Percentiles rank a stretch among this genome's conserved stretches.
These are phyloP conservation scores for Cladosporium sp. DNA, from an alignment of 2,329 filamentous ascomycete species.

Conservation along the genomic window DNA sequence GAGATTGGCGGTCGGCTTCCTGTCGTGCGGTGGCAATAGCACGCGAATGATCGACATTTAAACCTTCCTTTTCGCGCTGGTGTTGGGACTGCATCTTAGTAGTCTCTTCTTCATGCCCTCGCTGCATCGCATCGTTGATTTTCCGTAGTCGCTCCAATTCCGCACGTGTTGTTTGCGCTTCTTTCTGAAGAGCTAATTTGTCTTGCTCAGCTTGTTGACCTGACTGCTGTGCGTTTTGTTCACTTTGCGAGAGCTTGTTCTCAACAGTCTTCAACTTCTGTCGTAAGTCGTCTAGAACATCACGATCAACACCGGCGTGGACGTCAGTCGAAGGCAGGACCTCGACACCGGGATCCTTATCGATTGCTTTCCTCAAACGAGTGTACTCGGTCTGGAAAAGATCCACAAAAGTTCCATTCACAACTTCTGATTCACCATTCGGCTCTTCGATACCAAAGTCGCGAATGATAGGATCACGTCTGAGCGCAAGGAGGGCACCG, in stretches of 20 bases:
- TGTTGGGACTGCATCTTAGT: constrained; percentile 47
- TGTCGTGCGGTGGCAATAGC: constrained; percentile 23
- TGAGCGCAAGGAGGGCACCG: constrained; percentile 71
- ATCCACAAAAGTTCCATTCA: constrained; percentile 76
- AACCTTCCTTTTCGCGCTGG: constrained; percentile 28
- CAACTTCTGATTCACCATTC: constrained; percentile 21
- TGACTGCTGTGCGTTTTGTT: constrained; percentile 52
- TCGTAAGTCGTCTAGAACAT: constrained; percentile 81
- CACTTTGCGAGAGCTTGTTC: constrained; percentile 53
- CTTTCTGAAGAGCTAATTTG: constrained; percentile 43
- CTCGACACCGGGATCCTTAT: constrained; percentile 85
- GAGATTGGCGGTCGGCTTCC: constrained; percentile 25
- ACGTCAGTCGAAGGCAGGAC: constrained; percentile 76
- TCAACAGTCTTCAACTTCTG: constrained; percentile 72
- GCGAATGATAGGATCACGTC: constrained; percentile 72
- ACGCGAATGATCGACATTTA: constrained; percentile 33
- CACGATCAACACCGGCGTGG: constrained; percentile 87
- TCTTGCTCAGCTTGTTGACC: constrained; percentile 54
- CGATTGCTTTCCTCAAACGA: constrained; percentile 75
- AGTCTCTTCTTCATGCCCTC: constrained; percentile 58
- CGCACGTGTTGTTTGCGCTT: constrained; percentile 37
- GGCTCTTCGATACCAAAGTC: constrained; percentile 70
- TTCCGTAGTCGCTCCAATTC: constrained; percentile 54
- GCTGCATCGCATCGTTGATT: constrained; percentile 67
- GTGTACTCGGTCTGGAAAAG: constrained; percentile 97